Base-by-base conservation (phyloP, 192 early-diverging fungal species). In the Diversispora eburnea region DNA sequence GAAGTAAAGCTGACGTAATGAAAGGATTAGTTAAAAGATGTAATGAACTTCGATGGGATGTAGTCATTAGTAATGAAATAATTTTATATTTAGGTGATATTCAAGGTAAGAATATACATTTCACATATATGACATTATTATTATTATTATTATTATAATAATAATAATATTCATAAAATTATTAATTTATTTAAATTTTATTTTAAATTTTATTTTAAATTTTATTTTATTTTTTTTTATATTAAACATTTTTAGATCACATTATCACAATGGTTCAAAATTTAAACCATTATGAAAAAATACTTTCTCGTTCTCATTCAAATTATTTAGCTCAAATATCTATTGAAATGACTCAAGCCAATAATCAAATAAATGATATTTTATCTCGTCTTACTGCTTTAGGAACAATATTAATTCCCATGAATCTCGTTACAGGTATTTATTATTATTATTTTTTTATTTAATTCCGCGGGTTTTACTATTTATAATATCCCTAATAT, bases 211-310 rank as follows among this genome's bases (percentile, higher is more conserved):
- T 42, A 63, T 65, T 19, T 46, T 17, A 48, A 48, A 66, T 6
- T 17, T 39, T n/a, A n/a, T n/a, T n/a, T n/a, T n/a, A n/a, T 25
- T 42, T 52, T 49, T 66, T 7, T 57, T 62, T 48, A n/a, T n/a
- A n/a, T n/a, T n/a, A n/a, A 7, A 41, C 10, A 55, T 41, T 54
- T 33, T 22, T 80, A 73, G 91, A 93, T 75, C 92, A 94, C 49
- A 80, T 94, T 8, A 75, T 92, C 65, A 91, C 91, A 7, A 92
- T 92, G 90, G 78, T 92, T 56, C 91, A 92, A 75, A 91, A 90
- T 17, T 76, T 92, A 4, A 79, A 87, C 66, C 90, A 93, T 20
- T 91, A 92, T 73, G 89, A 92, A 76, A 85, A 91, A 45, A 88
- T 91, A 48, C 78, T 89, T 20, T 81, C 86, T 3, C 75, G 90